Evolutionary conservation across 352 stramenopile species (phyloP), one percentile per base, ranked within the genome.

Genomic region (Phytophthora pseudosyringae): DNA sequence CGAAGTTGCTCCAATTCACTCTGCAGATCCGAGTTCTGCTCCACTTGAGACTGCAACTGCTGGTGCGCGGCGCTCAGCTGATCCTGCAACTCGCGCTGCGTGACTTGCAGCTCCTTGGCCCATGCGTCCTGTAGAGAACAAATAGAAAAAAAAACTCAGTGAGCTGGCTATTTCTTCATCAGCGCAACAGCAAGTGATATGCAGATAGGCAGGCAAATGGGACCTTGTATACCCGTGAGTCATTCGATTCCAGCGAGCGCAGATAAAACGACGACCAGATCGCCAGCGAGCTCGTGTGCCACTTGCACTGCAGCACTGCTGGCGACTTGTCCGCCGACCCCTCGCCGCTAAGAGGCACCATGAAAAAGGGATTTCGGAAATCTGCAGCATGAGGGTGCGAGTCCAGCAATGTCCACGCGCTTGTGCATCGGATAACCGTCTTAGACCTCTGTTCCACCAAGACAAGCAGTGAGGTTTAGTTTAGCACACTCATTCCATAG

Each of bases 211-310:
- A 33, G 45, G 52, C 13, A 63, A 55, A 79, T 75, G 59, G 69
- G 75, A 90, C 74, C 73, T 90, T 69, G 25, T 75, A 77, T 91
- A 92, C 82, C 80, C 80, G 70, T 67, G 80, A 89, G 65, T 91
- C 83, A 73, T 88, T 91, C 55, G 80, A 88, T 73, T 93, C 84
- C 58, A 96, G 70, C 25, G 88, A 89, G 3, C 88, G 86, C 61
- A 96, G 71, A 69, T 96, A 96, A 55, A 96, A 94, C 5, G 75
- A 63, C 25, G 83, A 85, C 88, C 88, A 96, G 54, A 94, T 91
- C 15, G 76, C 76, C 38, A 96, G 56, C 3, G 84, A 90, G 50
- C 88, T 94, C 15, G 80, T 91, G 55, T 96, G 88, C 88, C 88
- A 96, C 53, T 92, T 92, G 74, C 89, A 94, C 60, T 90, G 81